Percentiles rank a stretch among this genome's conserved stretches.
phyloP scores from a whole-genome alignment of 805 yeast genomes.

The Trichomonascus vanleenenianus region DNA sequence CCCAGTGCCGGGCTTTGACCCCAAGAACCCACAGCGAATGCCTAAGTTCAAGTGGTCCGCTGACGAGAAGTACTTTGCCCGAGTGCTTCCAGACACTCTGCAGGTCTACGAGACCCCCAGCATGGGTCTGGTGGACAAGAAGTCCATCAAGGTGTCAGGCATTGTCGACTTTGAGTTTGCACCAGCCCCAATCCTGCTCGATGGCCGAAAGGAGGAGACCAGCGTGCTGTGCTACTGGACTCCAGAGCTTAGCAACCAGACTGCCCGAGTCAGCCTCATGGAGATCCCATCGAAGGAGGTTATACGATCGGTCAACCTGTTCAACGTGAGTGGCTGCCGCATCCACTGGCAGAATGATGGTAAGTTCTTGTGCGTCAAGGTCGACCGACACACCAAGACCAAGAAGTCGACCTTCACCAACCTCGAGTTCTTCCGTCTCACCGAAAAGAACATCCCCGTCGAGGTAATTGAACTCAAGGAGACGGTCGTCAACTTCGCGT shows the following conservation, averaged over 20 bases:
- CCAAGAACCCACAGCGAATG: conserved; percentile 38
- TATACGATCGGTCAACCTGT: conserved; percentile 83
- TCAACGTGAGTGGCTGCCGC: conserved; percentile 87
- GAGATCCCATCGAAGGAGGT: conserved; percentile 77
- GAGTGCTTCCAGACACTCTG: conserved; percentile 87
- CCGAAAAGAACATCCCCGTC: conserved; percentile 88
- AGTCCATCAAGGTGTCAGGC: conserved; percentile 74
- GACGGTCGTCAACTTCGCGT: conserved; percentile 76
- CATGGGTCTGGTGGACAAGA: conserved; percentile 80
- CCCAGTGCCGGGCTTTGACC: conserved; percentile 51
- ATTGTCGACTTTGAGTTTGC: conserved; percentile 91
- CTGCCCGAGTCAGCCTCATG: conserved; percentile 89
- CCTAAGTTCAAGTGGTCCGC: conserved; percentile 87
- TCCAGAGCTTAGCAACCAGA: conserved; percentile 86
- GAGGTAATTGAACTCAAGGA: conserved; percentile 92
- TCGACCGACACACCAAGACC: conserved; percentile 94
- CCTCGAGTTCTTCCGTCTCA: conserved; percentile 81
- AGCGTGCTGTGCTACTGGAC: conserved; percentile 90
- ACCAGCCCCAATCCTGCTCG: conserved; percentile 73
- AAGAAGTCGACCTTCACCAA: conserved; percentile 87
- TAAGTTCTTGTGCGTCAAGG: conserved; percentile 81
- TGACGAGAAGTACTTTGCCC: conserved; percentile 89
- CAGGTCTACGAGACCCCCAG: conserved; percentile 78
- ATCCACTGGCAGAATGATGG: conserved; percentile 92
- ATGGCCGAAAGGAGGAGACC: conserved; percentile 40